Base-by-base conservation (phyloP, 164 flowering plant genomes). In the Berberis thunbergii region DNA sequence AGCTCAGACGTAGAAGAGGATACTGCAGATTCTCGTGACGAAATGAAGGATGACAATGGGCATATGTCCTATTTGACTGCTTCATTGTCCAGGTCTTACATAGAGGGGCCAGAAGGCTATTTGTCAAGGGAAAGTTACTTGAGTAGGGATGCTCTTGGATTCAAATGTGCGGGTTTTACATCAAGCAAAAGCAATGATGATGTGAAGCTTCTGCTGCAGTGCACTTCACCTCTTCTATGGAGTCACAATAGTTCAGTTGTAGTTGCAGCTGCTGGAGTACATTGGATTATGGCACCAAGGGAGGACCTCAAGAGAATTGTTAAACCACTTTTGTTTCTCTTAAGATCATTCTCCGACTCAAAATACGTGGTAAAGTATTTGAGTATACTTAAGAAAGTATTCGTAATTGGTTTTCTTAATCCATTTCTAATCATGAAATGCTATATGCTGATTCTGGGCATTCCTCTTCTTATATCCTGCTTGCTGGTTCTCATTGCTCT, bases 191-290 rank as follows among this genome's bases (percentile, higher is more conserved):
- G 67, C 67, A 79, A 80, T 66, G 83, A 84, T 48, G 92, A 87
- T 65, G 79, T 95, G 64, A 88, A 79, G 82, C 64, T 95, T 73
- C 75, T 95, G 73, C 84, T 95, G 66, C 91, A 77, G 69, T 91
- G 97, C 70, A 95, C 99, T 42, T 84, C 87, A 43, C 99, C 97
- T 8, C 79, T 95, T 72, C 69, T 95, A 67, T 95, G 99, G 99
- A 91, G 97, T 81, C 83, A 88, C 65, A 95, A 95, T 61, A 91
- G 99, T 80, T 96, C 97, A 43, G 97, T 91, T 41, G 96, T 95
- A 54, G 86, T 95, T 69, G 97, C 94, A 57, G 96, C 99, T 74
- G 89, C 94, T 72, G 88, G 94, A 61, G 90, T 91, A 13, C 99
- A 89, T 76, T 95, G 99, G 97, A 84, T 95, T 65, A 85, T 95